Base-by-base conservation (phyloP, 2,329 filamentous ascomycete genomes). In the Alternaria brassicae region DNA sequence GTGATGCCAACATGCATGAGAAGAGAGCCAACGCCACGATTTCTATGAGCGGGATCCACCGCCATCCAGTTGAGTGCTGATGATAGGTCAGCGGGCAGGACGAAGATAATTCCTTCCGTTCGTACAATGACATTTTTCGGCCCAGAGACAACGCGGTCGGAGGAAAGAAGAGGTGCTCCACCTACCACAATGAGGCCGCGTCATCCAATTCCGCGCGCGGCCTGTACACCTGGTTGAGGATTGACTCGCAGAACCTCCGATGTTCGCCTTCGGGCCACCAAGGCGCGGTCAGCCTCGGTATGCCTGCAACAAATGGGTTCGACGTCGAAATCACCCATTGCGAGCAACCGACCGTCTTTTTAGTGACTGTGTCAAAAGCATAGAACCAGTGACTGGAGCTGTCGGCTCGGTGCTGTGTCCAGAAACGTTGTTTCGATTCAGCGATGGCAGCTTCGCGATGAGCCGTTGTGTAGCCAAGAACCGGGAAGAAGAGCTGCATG, bases 51-150 rank as follows among this genome's bases (percentile, higher is more conserved):
- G 7, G 77, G 76, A 53, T 70, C 57, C n/a, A 77, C 73, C 12
- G 72, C 69, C 71, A 77, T 73, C 74, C 74, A 77, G 45, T 76
- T 76, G 21, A 76, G 69, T 45, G 72, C 74, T 77, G 44, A 39
- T 40, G 47, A 42, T 30, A 15, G 40, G 60, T 71, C 37, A 71
- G 67, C 36, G 19, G 19, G 19, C 6, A 23, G 27, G 44, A 39
- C 39, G 15, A 32, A 23, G 15, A 36, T 40, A 32, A 32, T 30
- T 40, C 32, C 27, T 34, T 12, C 37, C 34, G 13, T 30, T 42
- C 10, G 8, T 37, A 39, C 15, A 41, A 25, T 39, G 17, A 30
- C 21, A 19, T 39, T 39, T 44, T 25, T 34, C 19, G 39, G 28
- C n/a, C 25, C 36, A 36, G 23, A 36, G 45, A 54, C 54, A 50